Evolutionary conservation across 768 basidiomycete species (phyloP).

Genomic region (Tylopilus vinaceipallidus): DNA sequence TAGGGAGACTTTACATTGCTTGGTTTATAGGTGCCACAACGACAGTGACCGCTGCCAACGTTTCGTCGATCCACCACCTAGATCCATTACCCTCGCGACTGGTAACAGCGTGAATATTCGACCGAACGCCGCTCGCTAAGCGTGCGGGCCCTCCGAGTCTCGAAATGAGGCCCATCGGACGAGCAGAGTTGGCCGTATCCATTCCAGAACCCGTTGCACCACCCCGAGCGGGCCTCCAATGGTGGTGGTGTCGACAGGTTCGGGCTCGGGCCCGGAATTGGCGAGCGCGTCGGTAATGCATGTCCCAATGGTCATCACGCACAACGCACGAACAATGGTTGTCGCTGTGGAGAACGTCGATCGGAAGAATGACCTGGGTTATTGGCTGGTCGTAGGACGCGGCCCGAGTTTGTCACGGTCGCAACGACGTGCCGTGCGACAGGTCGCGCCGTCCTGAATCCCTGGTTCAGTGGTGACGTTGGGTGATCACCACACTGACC

Average conservation of each 20-base stretch:
- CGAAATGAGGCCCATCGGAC: conserved; percentile 5
- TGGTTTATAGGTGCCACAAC: no score
- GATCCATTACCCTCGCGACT: neutral
- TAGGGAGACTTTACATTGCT: no score
- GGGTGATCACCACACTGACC: neutral
- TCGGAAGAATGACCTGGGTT: neutral
- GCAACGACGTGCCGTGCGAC: neutral
- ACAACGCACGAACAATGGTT: neutral
- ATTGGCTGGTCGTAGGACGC: neutral
- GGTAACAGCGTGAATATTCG: conserved; percentile 15
- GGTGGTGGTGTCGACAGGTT: neutral
- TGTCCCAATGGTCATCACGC: neutral
- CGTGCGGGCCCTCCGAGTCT: conserved; percentile 8
- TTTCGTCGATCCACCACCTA: no score
- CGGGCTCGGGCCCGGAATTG: neutral
- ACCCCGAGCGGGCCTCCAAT: neutral
- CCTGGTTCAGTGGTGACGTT: neutral
- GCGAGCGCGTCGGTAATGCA: neutral
- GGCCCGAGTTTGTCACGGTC: neutral
- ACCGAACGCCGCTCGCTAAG: neutral
- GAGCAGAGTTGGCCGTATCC: conserved; percentile 8
- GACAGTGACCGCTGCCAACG: neutral
- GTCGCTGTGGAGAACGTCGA: neutral
- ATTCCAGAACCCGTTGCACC: conserved; percentile 10
- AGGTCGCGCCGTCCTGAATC: neutral